A percentile compares a stretch with the other conserved stretches of the same genome.
These are phyloP conservation scores for Sphaerulina vaccinii DNA, from an alignment of 2,329 filamentous ascomycete genomes.

Conservation along the genomic window DNA sequence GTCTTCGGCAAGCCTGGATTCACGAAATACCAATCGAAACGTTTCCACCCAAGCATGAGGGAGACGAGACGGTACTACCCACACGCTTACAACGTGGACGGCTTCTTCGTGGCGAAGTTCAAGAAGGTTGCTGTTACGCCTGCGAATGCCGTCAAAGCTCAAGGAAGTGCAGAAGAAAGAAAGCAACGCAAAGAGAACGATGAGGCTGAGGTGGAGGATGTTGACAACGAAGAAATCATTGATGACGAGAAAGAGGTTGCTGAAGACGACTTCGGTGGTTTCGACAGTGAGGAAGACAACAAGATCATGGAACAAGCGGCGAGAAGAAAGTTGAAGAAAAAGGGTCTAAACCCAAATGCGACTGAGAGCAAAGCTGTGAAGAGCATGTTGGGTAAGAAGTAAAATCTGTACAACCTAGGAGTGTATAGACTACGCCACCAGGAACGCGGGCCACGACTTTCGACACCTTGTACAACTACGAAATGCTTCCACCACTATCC, in stretches of 20 bases:
- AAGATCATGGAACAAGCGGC: conserved; percentile 49
- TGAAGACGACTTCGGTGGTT: conserved; percentile 48
- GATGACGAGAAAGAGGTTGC: conserved; percentile 54
- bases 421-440: conserved; percentile 1
- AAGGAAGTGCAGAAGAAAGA: conserved; percentile 35
- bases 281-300: conserved; percentile 52
- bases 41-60: conserved; percentile 81
- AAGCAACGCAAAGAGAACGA: conserved; percentile 35
- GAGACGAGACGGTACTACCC: conserved; percentile 85
- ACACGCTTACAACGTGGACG: conserved; percentile 91
- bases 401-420: background rate
- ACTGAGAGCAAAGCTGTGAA: conserved; percentile 29
- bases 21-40: conserved; percentile 85
- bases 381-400: conserved; percentile 15
- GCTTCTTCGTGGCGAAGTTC: conserved; percentile 97
- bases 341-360: conserved; percentile 49
- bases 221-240: conserved; percentile 49
- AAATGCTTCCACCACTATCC: no score
- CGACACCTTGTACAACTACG: no score
- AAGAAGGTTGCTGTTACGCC: conserved; percentile 85
- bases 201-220: conserved; percentile 48
- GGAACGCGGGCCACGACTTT: no score
- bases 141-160: conserved; percentile 52
- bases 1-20: conserved; percentile 92
- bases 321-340: conserved; percentile 45